Evolutionary conservation across 176 grass and related monocot genomes (phyloP), one percentile per base, ranked within the genome.

Genomic region (Tuctoria greenei): DNA sequence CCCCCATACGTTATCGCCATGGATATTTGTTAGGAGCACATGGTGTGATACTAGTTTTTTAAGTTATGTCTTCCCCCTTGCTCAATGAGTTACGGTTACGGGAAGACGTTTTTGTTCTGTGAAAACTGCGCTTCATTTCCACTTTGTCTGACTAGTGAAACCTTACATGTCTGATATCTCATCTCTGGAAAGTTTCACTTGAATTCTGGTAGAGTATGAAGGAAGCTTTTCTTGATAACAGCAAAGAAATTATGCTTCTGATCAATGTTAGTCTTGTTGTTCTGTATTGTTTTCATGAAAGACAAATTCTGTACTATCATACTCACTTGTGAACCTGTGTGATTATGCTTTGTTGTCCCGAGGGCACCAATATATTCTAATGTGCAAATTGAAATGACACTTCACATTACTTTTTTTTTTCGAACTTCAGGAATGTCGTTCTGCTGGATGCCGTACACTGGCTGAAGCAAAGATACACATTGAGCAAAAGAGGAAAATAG

Each of bases 401-500:
- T 31, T 31, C 31, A 31, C 31, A 3, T 31, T 71, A 23, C 31
- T 57, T 72, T 20, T 8, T 60, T 51, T 46, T 74, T 74, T 72
- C 66, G 26, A 80, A 40, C 64, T 13, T 64, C 82, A 99, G 95
- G 89, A 92, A 75, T 94, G 91, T 44, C 95, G 89, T 73, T 83
- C 89, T 18, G 86, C 91, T 76, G 95, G 95, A 49, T 99, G 91
- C 46, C 72, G 82, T 52, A 99, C 91, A 66, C 25, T 95, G 61
- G 86, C 86, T 61, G 91, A 99, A 79, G 95, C 91, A 49, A 92
- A 95, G 81, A 66, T 86, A 55, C 89, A 95, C 80, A 73, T 83
- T 58, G 95, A 99, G 66, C 89, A 99, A 60, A 99, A 99, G 86
- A 79, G 80, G 76, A 99, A 88, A 78, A 92, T 74, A 35, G 93